phyloP scores from a whole-genome alignment of 108 stramenopile genomes.

The Aurantiochytrium sp. region DNA sequence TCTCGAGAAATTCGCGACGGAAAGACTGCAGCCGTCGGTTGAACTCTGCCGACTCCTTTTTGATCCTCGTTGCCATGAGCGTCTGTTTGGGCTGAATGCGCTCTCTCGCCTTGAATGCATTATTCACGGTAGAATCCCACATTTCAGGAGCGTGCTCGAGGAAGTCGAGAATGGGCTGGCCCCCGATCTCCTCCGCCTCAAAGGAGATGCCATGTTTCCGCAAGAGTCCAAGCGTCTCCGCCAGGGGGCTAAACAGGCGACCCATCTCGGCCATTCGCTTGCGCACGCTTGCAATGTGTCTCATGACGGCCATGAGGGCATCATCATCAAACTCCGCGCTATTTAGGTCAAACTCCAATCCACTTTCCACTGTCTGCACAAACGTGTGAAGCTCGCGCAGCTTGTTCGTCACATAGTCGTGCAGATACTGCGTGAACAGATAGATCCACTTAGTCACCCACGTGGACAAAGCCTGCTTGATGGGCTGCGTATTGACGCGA shows the following conservation, averaged over 20 bases:
- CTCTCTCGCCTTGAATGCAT: conserved; percentile 39
- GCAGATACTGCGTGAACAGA: conserved; percentile 36
- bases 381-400: conserved; percentile 28
- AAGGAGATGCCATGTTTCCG: conserved; percentile 26
- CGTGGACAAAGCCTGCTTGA: conserved; percentile 42
- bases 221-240: conserved; percentile 28
- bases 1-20: conserved; percentile 9
- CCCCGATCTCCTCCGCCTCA: conserved; percentile 26
- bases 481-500: conserved; percentile 35
- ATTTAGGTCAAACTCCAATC: conserved; percentile 21
- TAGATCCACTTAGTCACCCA: conserved; percentile 49
- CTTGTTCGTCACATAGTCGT: neutral
- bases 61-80: conserved; percentile 28
- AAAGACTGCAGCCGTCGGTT: neutral
- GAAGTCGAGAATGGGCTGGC: conserved; percentile 26
- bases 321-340: conserved; percentile 6
- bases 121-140: conserved; percentile 42
- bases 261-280: conserved; percentile 29
- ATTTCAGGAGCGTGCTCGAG: conserved; percentile 30
- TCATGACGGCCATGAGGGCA: conserved; percentile 35
- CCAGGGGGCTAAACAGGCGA: conserved; percentile 22
- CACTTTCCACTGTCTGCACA: conserved; percentile 25
- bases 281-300: conserved; percentile 30
- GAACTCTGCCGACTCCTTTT: conserved; percentile 18
- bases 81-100: conserved; percentile 38